Percentiles rank a stretch among this genome's conserved stretches.
Evolutionary conservation across 1,139 yeast genomes (phyloP).

Genomic region (Zygoascus meyerae): DNA sequence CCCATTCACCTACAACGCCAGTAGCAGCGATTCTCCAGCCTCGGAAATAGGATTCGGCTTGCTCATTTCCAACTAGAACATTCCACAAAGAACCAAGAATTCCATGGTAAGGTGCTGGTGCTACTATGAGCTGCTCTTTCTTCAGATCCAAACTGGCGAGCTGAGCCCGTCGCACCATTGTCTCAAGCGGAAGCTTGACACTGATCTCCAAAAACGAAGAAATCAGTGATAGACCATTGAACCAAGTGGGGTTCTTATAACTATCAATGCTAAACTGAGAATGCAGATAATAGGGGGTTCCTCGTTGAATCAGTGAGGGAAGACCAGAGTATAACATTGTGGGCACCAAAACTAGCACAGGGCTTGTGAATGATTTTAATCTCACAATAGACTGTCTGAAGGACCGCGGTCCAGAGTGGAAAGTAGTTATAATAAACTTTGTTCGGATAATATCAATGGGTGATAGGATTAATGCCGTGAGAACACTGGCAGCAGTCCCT

Average conservation of each 20-base stretch:
- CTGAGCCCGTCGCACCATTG: conserved; percentile 78
- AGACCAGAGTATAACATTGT: conserved; percentile 60
- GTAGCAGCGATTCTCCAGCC: conserved; percentile 89
- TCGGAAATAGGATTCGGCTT: conserved; percentile 53
- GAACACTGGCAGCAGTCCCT: conserved; percentile 63
- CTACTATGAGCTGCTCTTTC: conserved; percentile 27
- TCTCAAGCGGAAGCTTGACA: conserved; percentile 80
- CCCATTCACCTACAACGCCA: conserved; percentile 80
- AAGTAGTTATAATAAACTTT: conserved; percentile 61
- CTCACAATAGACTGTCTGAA: conserved; percentile 34
- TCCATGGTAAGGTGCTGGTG: conserved; percentile 43
- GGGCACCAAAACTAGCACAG: conserved; percentile 48
- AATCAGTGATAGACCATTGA: conserved; percentile 47
- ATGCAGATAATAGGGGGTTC: conserved; percentile 69
- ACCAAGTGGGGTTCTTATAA: conserved; percentile 57
- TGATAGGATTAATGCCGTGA: conserved; percentile 70
- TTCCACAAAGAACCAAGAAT: conserved; percentile 47
- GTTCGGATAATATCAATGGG: conserved; percentile 81
- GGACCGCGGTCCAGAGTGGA: conserved; percentile 35
- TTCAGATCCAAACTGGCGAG: conserved; percentile 47
- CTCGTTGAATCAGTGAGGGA: conserved; percentile 55
- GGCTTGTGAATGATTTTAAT: conserved; percentile 46
- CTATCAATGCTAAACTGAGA: conserved; percentile 64
- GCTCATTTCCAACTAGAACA: conserved; percentile 38
- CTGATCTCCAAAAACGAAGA: conserved; percentile 63